phyloP scores from a whole-genome alignment of 2,329 filamentous ascomycete genomes.

The Aspergillus sojae region DNA sequence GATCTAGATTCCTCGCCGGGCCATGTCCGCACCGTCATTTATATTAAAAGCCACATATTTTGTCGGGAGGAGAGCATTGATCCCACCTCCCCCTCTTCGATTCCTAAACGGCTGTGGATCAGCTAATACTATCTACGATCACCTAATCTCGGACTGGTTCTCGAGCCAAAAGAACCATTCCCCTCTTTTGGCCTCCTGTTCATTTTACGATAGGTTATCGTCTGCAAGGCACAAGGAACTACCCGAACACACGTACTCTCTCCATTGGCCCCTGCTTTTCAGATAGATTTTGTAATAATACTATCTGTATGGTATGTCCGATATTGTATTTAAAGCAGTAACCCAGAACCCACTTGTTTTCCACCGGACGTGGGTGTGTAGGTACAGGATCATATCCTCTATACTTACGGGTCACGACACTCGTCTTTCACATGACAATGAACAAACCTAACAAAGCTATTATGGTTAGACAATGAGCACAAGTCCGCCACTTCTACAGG shows the following conservation, averaged over 20 bases:
- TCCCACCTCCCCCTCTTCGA: background rate
- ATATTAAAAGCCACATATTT: background rate
- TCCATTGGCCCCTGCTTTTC: background rate
- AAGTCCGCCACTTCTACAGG: background rate
- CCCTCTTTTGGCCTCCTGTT: background rate
- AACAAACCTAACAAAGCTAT: background rate
- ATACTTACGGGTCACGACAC: background rate
- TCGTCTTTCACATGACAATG: background rate
- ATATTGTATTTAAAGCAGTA: background rate
- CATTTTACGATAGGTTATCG: background rate
- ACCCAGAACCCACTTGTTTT: background rate
- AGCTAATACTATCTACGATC: background rate
- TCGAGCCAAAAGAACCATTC: background rate
- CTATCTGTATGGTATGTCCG: background rate
- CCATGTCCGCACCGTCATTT: background rate
- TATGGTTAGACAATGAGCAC: background rate
- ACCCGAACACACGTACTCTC: background rate
- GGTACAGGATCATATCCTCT: background rate
- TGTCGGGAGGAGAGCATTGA: background rate
- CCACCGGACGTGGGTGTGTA: background rate
- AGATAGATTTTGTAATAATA: background rate
- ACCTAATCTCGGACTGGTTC: conserved; percentile 10
- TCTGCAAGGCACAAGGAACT: conserved; percentile 9
- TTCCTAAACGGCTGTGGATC: conserved; percentile 1
- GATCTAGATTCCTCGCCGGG: conserved; percentile 16